Percentiles rank a stretch among this genome's conserved stretches.
phyloP scores from a whole-genome alignment of 768 basidiomycete genomes.

The Sistotremastrum suecicum region DNA sequence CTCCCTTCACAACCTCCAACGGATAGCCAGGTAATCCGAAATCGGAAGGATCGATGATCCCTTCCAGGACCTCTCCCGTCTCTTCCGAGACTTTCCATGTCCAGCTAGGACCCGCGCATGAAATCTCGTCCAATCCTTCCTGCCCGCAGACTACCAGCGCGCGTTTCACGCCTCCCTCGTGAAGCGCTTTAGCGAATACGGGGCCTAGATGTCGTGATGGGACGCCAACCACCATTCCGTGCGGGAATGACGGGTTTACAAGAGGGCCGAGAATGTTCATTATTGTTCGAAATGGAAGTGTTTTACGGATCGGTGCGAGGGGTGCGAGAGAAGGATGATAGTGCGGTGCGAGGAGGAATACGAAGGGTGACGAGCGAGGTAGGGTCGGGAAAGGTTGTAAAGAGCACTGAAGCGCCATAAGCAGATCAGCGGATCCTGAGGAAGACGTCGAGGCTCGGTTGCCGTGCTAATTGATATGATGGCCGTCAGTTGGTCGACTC shows the following conservation, averaged over 20 bases:
- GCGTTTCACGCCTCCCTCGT: constrained; percentile 59
- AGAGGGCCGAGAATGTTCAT: constrained; percentile 93
- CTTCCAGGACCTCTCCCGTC: constrained; percentile 44
- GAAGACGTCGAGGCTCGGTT: constrained; percentile 83
- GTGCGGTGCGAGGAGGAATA: constrained; percentile 87
- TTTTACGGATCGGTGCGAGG: constrained; percentile 72
- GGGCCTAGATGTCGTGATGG: constrained; percentile 67
- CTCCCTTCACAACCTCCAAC: constrained; percentile 55
- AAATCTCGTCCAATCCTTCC: constrained; percentile 90
- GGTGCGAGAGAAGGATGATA: constrained; percentile 80
- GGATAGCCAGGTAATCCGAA: constrained; percentile 72
- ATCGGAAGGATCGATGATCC: constrained; percentile 41
- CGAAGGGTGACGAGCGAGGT: constrained; percentile 50
- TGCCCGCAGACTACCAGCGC: constrained; percentile 90
- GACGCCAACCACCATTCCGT: constrained; percentile 85
- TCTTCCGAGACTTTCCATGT: constrained; percentile 64
- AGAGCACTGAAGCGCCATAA: constrained; percentile 61
- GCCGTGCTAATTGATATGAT: constrained; percentile 51
- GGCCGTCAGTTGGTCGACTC: not conserved
- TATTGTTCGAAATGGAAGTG: constrained; percentile 88
- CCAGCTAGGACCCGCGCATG: constrained; percentile 79
- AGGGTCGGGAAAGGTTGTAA: constrained; percentile 30
- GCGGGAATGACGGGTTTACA: constrained; percentile 79
- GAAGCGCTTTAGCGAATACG: constrained; percentile 66
- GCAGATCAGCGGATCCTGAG: constrained; percentile 87